A percentile compares a stretch with the other conserved stretches of the same genome.
Evolutionary conservation across 352 stramenopile species (phyloP).

Genomic region (Aphanomyces invadans): DNA sequence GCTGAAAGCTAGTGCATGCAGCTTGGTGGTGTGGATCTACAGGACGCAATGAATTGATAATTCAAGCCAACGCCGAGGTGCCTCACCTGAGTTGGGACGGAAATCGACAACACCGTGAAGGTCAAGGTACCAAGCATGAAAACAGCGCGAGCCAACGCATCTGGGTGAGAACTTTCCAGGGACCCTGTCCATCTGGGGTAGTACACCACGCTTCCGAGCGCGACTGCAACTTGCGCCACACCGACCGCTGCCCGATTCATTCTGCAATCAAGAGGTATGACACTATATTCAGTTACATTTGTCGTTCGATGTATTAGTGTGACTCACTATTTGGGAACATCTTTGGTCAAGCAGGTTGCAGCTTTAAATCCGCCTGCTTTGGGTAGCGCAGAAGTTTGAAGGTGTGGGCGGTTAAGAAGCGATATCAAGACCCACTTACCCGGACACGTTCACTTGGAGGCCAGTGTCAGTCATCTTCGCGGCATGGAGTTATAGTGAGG

Average conservation of each 20-base stretch:
- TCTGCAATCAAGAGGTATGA: background rate
- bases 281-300: background rate
- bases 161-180: slow-evolving; percentile 11
- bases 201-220: background rate
- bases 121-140: slow-evolving; percentile 1
- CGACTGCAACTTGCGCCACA: background rate
- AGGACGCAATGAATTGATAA: background rate
- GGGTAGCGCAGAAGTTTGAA: too few species aligned
- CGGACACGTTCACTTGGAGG: too few species aligned
- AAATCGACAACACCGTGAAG: background rate
- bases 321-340: too few species aligned
- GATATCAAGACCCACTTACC: too few species aligned
- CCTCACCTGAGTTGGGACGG: background rate
- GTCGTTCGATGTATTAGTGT: too few species aligned
- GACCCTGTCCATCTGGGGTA: slow-evolving; percentile 3
- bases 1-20: background rate
- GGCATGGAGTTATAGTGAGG: too few species aligned
- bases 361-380: too few species aligned
- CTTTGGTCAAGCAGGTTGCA: too few species aligned
- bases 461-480: too few species aligned
- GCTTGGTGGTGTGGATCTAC: background rate
- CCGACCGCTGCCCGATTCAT: background rate
- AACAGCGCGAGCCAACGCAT: background rate
- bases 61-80: too few species aligned
- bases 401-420: too few species aligned